Percentiles rank a stretch among this genome's conserved stretches.
Conservation (phyloP, 2,329 filamentous ascomycete genomes). For the Gnomoniopsis smithogilvyi region DNA sequence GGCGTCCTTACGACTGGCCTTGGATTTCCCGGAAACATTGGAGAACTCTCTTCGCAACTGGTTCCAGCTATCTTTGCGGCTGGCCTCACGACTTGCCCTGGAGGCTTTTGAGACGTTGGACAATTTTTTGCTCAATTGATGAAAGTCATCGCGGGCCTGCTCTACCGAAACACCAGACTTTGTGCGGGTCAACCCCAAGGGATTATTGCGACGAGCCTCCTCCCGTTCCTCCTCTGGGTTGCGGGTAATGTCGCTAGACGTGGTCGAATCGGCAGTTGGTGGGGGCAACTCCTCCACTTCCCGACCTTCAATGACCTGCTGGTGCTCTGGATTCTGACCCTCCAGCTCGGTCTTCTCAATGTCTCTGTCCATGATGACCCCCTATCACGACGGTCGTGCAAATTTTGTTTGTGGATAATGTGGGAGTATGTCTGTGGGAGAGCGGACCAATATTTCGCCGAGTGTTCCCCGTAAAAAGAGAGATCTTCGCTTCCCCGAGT, state of each 20-base stretch:
- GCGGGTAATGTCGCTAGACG: constrained; percentile 20
- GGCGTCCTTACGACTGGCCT: constrained; percentile 22
- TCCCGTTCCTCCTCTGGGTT: constrained; percentile 38
- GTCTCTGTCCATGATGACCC: constrained; percentile 20
- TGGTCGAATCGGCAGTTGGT: constrained; percentile 17
- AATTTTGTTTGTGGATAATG: background rate
- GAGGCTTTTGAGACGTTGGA: constrained; percentile 55
- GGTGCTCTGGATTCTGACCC: constrained; percentile 5
- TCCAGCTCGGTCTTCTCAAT: constrained; percentile 19
- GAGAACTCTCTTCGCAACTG: constrained; percentile 58
- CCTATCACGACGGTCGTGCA: background rate
- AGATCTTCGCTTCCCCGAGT: background rate
- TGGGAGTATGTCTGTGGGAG: background rate
- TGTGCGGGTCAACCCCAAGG: constrained; percentile 41
- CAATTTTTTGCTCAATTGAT: constrained; percentile 61
- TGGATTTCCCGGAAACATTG: constrained; percentile 50
- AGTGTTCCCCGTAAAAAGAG: background rate
- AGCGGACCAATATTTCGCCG: constrained; percentile 7
- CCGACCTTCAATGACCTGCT: constrained; percentile 7
- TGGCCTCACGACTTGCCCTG: constrained; percentile 25
- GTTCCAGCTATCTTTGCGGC: constrained; percentile 25
- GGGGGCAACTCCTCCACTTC: constrained; percentile 20
- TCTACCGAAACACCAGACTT: constrained; percentile 58
- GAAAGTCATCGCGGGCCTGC: constrained; percentile 68
- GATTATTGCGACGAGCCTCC: constrained; percentile 42